Conservation (phyloP, 2,329 filamentous ascomycete species). For the Hysterium pulicare region DNA sequence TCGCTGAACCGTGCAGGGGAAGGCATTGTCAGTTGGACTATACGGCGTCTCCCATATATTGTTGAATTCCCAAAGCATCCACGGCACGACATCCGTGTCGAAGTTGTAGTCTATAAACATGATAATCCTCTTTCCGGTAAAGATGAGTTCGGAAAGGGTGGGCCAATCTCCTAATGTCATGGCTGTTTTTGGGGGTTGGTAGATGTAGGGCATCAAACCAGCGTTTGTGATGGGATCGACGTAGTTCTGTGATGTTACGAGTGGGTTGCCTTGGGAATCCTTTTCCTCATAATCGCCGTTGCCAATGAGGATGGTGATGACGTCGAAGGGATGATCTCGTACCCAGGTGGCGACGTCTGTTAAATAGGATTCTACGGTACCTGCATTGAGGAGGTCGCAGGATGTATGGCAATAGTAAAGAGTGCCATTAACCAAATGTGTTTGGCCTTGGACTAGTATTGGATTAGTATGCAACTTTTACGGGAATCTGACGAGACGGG, state of each 20-base stretch:
- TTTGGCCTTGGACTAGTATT: conserved; percentile 58
- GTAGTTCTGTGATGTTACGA: conserved; percentile 63
- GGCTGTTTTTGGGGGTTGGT: conserved; percentile 69
- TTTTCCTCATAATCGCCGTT: conserved; percentile 58
- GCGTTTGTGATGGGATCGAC: conserved; percentile 66
- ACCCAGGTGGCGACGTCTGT: conserved; percentile 71
- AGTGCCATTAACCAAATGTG: conserved; percentile 56
- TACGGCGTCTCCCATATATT: conserved; percentile 94
- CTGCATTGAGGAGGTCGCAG: conserved; percentile 80
- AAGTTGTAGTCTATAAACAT: conserved; percentile 50
- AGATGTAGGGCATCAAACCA: conserved; percentile 71
- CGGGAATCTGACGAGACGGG: conserved; percentile 23
- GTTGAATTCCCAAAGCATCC: conserved; percentile 83
- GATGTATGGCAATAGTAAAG: conserved; percentile 82
- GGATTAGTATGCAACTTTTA: conserved; percentile 40
- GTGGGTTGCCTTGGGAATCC: conserved; percentile 36
- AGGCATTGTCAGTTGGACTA: conserved; percentile 63
- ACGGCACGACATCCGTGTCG: conserved; percentile 74
- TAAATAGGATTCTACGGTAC: conserved; percentile 74
- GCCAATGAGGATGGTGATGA: conserved; percentile 82
- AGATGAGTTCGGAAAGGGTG: conserved; percentile 63
- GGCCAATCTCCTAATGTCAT: conserved; percentile 82
- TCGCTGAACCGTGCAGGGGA: conserved; percentile 76
- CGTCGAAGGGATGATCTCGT: conserved; percentile 74
- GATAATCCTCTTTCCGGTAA: conserved; percentile 35